phyloP scores from a whole-genome alignment of 208 protist species.

The Lotmaria passim region DNA sequence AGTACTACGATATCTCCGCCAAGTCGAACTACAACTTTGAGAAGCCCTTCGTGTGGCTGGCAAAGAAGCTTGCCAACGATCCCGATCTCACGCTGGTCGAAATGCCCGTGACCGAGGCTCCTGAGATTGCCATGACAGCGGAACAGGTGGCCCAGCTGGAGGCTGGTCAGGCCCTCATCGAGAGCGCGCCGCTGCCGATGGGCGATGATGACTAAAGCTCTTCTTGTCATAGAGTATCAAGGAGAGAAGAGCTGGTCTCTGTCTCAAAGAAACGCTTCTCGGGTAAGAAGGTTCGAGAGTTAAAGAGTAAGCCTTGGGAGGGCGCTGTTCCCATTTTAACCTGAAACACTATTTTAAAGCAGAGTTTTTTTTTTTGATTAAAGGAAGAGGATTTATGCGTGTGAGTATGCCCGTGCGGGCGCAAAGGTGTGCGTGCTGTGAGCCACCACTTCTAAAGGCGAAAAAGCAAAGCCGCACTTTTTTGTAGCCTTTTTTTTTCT shows the following conservation, averaged over 20 bases:
- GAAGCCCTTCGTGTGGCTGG: conserved; percentile 99
- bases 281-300: background rate
- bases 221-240: conserved; percentile 53
- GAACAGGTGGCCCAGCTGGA: conserved; percentile 88
- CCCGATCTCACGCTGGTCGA: conserved; percentile 95
- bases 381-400: background rate
- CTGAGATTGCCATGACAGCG: conserved; percentile 72
- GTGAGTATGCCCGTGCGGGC: background rate
- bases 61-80: conserved; percentile 97
- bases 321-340: background rate
- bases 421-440: background rate
- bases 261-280: background rate
- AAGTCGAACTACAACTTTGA: conserved; percentile 99
- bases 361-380: background rate
- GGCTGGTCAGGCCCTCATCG: conserved; percentile 85
- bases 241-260: no score
- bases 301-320: background rate
- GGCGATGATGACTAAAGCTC: conserved; percentile 95
- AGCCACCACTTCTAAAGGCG: background rate
- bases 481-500: no score
- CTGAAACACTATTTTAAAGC: conserved; percentile 14
- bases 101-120: conserved; percentile 81
- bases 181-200: conserved; percentile 92
- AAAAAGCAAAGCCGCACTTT: background rate
- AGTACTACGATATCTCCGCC: conserved; percentile 99